Evolutionary conservation across 2,329 filamentous ascomycete species (phyloP).

Genomic region (Bipolaris cookei): DNA sequence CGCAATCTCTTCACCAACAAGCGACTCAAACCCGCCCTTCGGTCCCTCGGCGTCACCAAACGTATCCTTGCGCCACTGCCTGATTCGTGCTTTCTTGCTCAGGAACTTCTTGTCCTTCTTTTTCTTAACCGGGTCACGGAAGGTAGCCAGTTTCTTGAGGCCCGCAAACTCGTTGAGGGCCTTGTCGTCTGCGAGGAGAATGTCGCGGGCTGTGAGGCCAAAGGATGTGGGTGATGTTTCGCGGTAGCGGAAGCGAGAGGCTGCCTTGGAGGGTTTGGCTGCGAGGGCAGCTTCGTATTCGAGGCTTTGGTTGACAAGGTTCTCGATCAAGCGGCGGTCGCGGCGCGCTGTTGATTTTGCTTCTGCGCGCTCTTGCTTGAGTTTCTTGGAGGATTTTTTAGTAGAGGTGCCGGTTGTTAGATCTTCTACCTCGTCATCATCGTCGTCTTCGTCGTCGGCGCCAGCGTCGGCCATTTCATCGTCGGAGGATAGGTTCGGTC

Average conservation of each 20-base stretch:
- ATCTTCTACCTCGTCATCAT: conserved; percentile 31
- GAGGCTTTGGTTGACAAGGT: conserved; percentile 81
- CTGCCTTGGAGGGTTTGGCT: conserved; percentile 56
- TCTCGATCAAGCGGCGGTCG: conserved; percentile 83
- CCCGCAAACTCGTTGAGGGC: conserved; percentile 90
- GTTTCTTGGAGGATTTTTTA: conserved; percentile 55
- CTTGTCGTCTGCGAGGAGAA: conserved; percentile 85
- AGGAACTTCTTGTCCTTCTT: conserved; percentile 83
- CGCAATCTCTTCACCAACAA: conserved; percentile 25
- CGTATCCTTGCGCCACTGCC: conserved; percentile 80
- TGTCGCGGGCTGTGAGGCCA: conserved; percentile 87
- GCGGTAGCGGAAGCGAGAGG: conserved; percentile 80
- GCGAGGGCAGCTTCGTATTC: conserved; percentile 70
- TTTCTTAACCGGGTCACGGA: conserved; percentile 89
- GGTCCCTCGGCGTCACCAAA: conserved; percentile 67
- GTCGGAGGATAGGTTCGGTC: conserved; percentile 70
- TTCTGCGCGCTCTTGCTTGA: conserved; percentile 55
- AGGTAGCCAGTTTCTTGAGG: conserved; percentile 91
- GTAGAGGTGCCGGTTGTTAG: conserved; percentile 22
- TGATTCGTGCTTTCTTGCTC: conserved; percentile 88
- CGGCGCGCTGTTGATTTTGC: conserved; percentile 76
- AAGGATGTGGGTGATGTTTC: conserved; percentile 91
- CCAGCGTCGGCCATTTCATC: conserved; percentile 53
- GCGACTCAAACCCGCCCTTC: conserved; percentile 49
- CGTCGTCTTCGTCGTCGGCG: conserved; percentile 49